These are phyloP conservation scores for Zostera marina DNA, from an alignment of 116 monocot species.

Conservation along the genomic window DNA sequence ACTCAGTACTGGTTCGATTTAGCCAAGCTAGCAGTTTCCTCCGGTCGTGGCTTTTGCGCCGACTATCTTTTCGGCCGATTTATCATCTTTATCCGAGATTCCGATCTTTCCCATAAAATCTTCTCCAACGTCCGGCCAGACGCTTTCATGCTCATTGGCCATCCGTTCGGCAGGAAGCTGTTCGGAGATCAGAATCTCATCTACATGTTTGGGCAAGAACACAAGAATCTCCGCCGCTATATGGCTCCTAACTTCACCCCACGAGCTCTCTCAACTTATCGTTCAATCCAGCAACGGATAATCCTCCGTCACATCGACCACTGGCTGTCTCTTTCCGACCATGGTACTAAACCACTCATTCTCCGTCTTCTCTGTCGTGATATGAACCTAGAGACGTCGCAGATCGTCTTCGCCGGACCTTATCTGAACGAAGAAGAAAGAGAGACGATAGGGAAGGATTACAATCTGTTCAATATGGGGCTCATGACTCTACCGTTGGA, in stretches of 20 bases:
- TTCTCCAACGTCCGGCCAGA: slow-evolving; percentile 92
- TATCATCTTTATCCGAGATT: slow-evolving; percentile 67
- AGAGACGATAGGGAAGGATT: slow-evolving; percentile 41
- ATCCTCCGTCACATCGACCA: slow-evolving; percentile 37
- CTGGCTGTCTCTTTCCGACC: slow-evolving; percentile 30
- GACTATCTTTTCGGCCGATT: slow-evolving; percentile 74
- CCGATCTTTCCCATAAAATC: slow-evolving; percentile 73
- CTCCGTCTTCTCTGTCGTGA: slow-evolving; percentile 63
- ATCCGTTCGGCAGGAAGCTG: slow-evolving; percentile 85
- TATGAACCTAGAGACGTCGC: slow-evolving; percentile 91
- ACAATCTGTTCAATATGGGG: slow-evolving; percentile 81
- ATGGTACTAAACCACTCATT: slow-evolving; percentile 11
- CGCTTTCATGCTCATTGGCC: slow-evolving; percentile 87
- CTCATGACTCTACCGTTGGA: slow-evolving; percentile 80
- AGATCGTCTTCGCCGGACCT: slow-evolving; percentile 78
- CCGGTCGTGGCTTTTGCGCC: slow-evolving; percentile 51
- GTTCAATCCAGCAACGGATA: slow-evolving; percentile 53
- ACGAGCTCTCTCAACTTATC: slow-evolving; percentile 58
- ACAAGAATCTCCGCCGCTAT: slow-evolving; percentile 76
- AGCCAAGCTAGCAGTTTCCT: slow-evolving; percentile 26
- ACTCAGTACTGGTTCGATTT: slow-evolving; percentile 56
- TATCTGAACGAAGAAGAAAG: slow-evolving; percentile 38
- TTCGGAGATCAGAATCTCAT: slow-evolving; percentile 97
- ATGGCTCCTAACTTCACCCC: slow-evolving; percentile 86
- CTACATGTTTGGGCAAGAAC: slow-evolving; percentile 80